Percentiles rank a stretch among this genome's conserved stretches.
These are phyloP conservation scores for Colletotrichum tabaci DNA, from an alignment of 2,329 filamentous ascomycete genomes.

Conservation along the genomic window DNA sequence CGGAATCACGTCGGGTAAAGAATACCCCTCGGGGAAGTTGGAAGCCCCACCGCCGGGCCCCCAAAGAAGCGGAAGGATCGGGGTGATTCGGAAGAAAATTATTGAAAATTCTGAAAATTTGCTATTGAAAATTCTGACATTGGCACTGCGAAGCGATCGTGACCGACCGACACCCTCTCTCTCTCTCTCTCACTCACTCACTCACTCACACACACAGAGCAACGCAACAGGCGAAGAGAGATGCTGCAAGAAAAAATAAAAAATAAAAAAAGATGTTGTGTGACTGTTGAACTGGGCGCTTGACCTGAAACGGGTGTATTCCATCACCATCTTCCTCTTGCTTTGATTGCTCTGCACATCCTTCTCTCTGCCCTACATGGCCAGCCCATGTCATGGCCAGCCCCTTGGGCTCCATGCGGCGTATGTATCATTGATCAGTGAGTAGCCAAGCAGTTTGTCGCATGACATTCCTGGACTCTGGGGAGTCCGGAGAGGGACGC, in stretches of 20 bases:
- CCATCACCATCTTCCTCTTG: conserved; percentile 1
- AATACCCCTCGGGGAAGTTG: conserved; percentile 22
- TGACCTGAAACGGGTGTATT: conserved; percentile 17
- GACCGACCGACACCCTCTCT: background rate
- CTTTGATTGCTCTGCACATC: conserved; percentile 12
- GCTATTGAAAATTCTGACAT: conserved; percentile 17
- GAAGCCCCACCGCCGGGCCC: conserved; percentile 28
- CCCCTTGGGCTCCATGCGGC: conserved; percentile 5
- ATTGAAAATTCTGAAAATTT: background rate
- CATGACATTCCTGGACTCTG: background rate
- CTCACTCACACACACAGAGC: background rate
- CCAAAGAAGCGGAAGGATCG: conserved; percentile 1
- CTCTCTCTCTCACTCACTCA: too few relatives aligned
- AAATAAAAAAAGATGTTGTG: too few relatives aligned
- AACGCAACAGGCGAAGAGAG: background rate
- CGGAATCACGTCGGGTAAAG: conserved; percentile 18
- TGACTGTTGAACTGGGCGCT: conserved; percentile 10
- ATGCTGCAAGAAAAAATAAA: background rate
- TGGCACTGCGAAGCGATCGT: conserved; percentile 5
- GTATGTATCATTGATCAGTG: background rate
- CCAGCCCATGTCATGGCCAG: conserved; percentile 5
- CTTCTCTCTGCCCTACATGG: background rate
- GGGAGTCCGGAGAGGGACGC: conserved; percentile 4
- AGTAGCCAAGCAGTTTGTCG: background rate
- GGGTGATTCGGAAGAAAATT: conserved; percentile 1